Conservation (phyloP, 192 early-diverging fungal species). For the Piromyces finnis region DNA sequence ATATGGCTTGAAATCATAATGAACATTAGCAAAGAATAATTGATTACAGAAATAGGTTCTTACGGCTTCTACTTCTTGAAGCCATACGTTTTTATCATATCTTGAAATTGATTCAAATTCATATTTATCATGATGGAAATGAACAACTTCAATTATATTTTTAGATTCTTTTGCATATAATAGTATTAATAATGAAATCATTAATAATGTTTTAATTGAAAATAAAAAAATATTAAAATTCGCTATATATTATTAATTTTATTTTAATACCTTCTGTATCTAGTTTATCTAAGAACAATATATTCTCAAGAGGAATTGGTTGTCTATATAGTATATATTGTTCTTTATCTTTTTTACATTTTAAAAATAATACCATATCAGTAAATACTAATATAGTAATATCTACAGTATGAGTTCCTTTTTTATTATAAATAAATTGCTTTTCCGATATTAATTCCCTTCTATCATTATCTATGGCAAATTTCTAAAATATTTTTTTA, state of each 20-base stretch:
- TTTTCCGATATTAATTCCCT: slow-evolving; percentile 30
- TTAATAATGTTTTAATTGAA: no score
- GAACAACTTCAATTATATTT: slow-evolving; percentile 22
- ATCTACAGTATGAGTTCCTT: slow-evolving; percentile 17
- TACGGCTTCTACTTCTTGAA: slow-evolving; percentile 18
- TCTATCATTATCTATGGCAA: slow-evolving; percentile 18
- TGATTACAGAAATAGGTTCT: slow-evolving; percentile 10
- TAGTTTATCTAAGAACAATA: slow-evolving; percentile 20
- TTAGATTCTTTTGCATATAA: slow-evolving; percentile 8
- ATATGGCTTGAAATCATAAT: neutral
- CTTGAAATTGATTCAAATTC: slow-evolving; percentile 12
- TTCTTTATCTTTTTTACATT: slow-evolving; percentile 11
- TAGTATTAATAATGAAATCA: no score
- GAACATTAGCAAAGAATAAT: neutral
- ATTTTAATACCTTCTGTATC: slow-evolving; percentile 13
- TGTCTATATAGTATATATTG: slow-evolving; percentile 21
- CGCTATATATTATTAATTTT: no score
- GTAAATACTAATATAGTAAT: slow-evolving; percentile 25
- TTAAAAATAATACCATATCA: slow-evolving; percentile 19
- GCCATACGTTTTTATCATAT: slow-evolving; percentile 28
- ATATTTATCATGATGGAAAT: slow-evolving; percentile 23
- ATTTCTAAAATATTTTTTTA: no score
- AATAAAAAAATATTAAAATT: no score
- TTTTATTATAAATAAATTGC: slow-evolving; percentile 14
- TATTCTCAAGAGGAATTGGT: slow-evolving; percentile 26